phyloP scores from a whole-genome alignment of 23 red algal species.

The Agarophyton chilense region DNA sequence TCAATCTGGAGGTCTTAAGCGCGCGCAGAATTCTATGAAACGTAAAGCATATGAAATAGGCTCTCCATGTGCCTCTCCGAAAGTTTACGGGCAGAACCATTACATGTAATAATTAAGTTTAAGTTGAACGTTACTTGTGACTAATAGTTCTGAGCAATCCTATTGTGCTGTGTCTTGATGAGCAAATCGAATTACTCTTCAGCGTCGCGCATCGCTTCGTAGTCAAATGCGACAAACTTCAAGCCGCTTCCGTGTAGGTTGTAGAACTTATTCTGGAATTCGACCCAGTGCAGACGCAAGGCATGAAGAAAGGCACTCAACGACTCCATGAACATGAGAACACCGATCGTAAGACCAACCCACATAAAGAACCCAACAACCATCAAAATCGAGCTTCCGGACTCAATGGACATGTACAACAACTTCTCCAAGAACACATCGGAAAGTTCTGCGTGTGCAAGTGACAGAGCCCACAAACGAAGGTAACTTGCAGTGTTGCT shows the following conservation, averaged over 20 bases:
- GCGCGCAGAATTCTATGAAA: neutral
- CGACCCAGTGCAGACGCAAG: conserved; percentile 92
- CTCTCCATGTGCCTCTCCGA: conserved; percentile 37
- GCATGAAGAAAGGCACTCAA: conserved; percentile 96
- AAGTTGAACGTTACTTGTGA: conserved; percentile 5
- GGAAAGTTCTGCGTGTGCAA: conserved; percentile 86
- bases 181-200: conserved; percentile 22
- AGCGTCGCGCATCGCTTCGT: conserved; percentile 63
- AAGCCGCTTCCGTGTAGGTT: conserved; percentile 84
- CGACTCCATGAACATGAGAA: conserved; percentile 97
- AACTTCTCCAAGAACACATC: conserved; percentile 97
- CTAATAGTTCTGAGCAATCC: neutral
- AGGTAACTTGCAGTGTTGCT: conserved; percentile 97
- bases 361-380: conserved; percentile 91
- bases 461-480: conserved; percentile 93
- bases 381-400: conserved; percentile 69
- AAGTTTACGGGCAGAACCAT: conserved; percentile 26
- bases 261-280: conserved; percentile 97
- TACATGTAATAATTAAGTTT: conserved; percentile 27
- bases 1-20: conserved; percentile 10
- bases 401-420: conserved; percentile 74
- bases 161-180: neutral
- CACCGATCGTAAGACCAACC: conserved; percentile 91
- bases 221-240: conserved; percentile 90
- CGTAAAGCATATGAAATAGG: neutral